These are phyloP conservation scores for Raphidocelis subcapitata DNA, from an alignment of 139 green algal genomes.

Conservation along the genomic window DNA sequence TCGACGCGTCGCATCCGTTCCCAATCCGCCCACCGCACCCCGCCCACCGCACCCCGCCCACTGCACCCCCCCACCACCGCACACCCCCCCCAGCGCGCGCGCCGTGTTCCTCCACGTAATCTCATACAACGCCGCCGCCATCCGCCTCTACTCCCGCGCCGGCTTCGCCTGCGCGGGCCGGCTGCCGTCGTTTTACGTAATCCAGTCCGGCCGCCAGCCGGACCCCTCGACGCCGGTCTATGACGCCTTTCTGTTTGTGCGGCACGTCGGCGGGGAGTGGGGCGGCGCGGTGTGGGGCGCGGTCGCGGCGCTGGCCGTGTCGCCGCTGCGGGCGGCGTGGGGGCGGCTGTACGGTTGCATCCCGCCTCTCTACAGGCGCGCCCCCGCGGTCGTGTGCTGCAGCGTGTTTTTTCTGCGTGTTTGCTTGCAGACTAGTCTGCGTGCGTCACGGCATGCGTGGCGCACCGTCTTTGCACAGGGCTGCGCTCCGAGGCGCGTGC, in stretches of 20 bases:
- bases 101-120: conserved; percentile 49
- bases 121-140: conserved; percentile 42
- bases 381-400: too few relatives aligned
- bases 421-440: not conserved
- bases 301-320: conserved; percentile 25
- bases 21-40: too few relatives aligned
- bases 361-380: conserved; percentile 31
- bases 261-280: conserved; percentile 1
- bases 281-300: conserved; percentile 26
- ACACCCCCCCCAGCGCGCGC: not conserved
- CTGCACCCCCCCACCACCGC: too few relatives aligned
- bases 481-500: too few relatives aligned
- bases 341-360: conserved; percentile 35
- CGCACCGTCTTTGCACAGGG: not conserved
- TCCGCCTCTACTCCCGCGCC: conserved; percentile 30
- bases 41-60: too few relatives aligned
- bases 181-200: conserved; percentile 29
- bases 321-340: conserved; percentile 21
- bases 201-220: conserved; percentile 23
- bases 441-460: not conserved
- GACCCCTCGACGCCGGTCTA: conserved; percentile 27
- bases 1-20: too few relatives aligned
- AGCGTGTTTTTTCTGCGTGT: not conserved
- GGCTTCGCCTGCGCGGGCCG: conserved; percentile 24
- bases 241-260: conserved; percentile 34